Percentiles rank a stretch among this genome's conserved stretches.
phyloP scores from a whole-genome alignment of 2,329 filamentous ascomycete species.

The Colletotrichum sp. region DNA sequence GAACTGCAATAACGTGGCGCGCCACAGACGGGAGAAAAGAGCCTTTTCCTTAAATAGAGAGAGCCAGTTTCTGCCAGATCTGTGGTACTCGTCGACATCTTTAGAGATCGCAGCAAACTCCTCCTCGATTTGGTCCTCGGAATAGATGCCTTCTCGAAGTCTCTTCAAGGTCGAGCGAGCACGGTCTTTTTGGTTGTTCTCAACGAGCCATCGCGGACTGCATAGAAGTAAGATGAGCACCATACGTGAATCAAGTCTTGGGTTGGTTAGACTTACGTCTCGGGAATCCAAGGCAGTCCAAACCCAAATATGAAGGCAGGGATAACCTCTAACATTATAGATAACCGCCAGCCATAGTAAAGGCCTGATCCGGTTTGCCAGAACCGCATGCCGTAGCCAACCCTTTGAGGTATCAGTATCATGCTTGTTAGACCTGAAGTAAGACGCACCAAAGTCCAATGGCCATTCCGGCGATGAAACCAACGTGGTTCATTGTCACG shows the following conservation, averaged over 20 bases:
- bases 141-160: constrained; percentile 51
- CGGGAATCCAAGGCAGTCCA: constrained; percentile 57
- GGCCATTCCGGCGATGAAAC: constrained; percentile 60
- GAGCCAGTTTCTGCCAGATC: constrained; percentile 43
- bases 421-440: background rate
- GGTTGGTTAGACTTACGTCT: constrained; percentile 48
- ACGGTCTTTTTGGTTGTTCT: constrained; percentile 47
- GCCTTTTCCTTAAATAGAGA: constrained; percentile 53
- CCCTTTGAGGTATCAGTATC: constrained; percentile 40
- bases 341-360: constrained; percentile 57
- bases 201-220: constrained; percentile 65
- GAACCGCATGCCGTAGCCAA: constrained; percentile 60
- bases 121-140: constrained; percentile 38
- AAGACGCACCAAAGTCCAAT: constrained; percentile 56
- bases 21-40: constrained; percentile 60
- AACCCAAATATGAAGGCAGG: constrained; percentile 54
- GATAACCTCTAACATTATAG: constrained; percentile 56
- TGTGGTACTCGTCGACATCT: constrained; percentile 44
- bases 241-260: background rate
- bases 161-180: constrained; percentile 50
- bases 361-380: constrained; percentile 51
- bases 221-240: background rate
- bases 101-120: constrained; percentile 52
- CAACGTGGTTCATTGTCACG: constrained; percentile 65
- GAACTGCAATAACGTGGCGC: constrained; percentile 61